Evolutionary conservation across 2,329 filamentous ascomycete genomes (phyloP), one percentile per base, ranked within the genome.

Genomic region (Verticillium albo-atrum): DNA sequence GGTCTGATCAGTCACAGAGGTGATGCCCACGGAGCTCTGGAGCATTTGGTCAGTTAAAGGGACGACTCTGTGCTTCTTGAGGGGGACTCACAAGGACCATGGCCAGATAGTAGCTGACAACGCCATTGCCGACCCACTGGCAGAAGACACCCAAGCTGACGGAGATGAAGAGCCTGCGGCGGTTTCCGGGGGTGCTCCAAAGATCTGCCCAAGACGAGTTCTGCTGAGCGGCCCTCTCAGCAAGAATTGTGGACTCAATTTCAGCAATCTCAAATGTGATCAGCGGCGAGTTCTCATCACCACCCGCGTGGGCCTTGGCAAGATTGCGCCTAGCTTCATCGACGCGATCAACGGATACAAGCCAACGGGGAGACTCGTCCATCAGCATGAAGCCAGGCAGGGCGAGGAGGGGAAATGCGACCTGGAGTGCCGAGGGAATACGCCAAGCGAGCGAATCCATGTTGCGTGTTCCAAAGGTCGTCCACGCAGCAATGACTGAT

Each of bases 181-280:
- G 79, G 74, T 86, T 86, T 57, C 83, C 82, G 66, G 77, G 78
- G 37, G 83, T 85, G 61, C 69, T 72, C 70, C 85, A 71, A 70
- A 86, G 82, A 65, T 84, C 80, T 6, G 76, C 55, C 68, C 83
- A 87, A 61, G 74, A 79, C 68, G 76, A 82, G 59, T 71, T 76
- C 47, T 75, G 72, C 65, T 75, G 73, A 66, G 72, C 74, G 64
- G 78, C 73, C 65, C 78, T 74, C 69, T 86, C 84, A 25, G 83
- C 67, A 58, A 75, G 72, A 60, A 86, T 75, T 6, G 83, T 85
- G 67, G 84, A 81, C 69, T 79, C 80, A 70, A 87, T 87, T 71
- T 87, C 84, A 34, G 76, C 75, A 70, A 77, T 85, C 67, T 87
- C 83, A 66, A 83, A 82, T 64, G 85, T 79, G 6, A 87, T 84